phyloP scores from a whole-genome alignment of 768 basidiomycete genomes.

The Boletus reticulatus region DNA sequence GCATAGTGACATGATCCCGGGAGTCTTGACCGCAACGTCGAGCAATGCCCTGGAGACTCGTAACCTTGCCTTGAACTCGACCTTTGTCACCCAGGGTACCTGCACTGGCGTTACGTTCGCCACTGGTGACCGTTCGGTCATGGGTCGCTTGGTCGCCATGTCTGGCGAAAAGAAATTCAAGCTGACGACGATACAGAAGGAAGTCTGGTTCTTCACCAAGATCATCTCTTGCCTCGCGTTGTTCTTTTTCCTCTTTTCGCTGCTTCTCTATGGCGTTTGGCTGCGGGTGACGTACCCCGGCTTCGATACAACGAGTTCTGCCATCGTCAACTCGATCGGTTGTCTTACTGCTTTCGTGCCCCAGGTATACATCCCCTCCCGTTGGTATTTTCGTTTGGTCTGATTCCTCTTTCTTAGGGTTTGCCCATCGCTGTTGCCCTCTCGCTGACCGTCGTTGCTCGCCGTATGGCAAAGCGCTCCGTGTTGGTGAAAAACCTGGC shows the following conservation, averaged over 20 bases:
- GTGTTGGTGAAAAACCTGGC: slow-evolving; percentile 49
- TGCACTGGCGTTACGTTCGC: slow-evolving; percentile 41
- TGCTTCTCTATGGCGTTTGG: slow-evolving; percentile 43
- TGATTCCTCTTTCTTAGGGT: slow-evolving; percentile 24
- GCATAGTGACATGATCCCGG: slow-evolving; percentile 41
- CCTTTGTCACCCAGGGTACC: slow-evolving; percentile 40
- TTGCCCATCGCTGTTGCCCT: slow-evolving; percentile 44
- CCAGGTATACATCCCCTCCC: slow-evolving; percentile 26
- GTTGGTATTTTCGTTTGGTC: neutral
- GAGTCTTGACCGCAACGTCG: slow-evolving; percentile 41
- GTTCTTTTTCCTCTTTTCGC: slow-evolving; percentile 39
- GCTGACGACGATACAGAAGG: slow-evolving; percentile 46
- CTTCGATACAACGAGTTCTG: slow-evolving; percentile 31
- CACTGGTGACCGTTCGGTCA: slow-evolving; percentile 41
- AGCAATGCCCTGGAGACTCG: slow-evolving; percentile 46
- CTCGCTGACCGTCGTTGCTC: slow-evolving; percentile 46
- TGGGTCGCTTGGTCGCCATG: slow-evolving; percentile 54
- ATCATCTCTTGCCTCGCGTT: slow-evolving; percentile 42
- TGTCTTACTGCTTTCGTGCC: slow-evolving; percentile 41
- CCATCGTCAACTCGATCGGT: slow-evolving; percentile 38
- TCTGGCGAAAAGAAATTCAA: slow-evolving; percentile 45
- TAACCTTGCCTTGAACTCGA: slow-evolving; percentile 48
- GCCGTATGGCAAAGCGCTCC: slow-evolving; percentile 46
- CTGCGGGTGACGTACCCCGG: slow-evolving; percentile 30
- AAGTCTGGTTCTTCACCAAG: slow-evolving; percentile 51